Base-by-base conservation (phyloP, 805 yeast species). In the Spathaspora hagerdaliae region DNA sequence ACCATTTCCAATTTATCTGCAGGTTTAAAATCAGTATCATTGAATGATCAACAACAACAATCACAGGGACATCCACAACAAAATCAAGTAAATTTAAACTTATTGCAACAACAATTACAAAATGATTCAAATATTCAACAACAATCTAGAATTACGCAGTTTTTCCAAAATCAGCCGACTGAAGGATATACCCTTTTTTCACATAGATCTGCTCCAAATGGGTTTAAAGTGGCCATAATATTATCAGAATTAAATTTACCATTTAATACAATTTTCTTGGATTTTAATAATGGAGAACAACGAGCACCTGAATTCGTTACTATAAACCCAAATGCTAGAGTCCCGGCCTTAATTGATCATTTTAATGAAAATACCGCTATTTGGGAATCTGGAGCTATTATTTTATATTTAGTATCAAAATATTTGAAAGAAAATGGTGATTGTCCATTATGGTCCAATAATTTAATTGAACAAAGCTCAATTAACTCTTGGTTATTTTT, bases 351-450 rank as follows among this genome's bases (percentile, higher is more conserved):
- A 44, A 87, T 92, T 44, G 98, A 91, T 64, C 97, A 92, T 63
- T 78, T 78, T 47, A 80, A 80, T 59, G 89, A 84, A 48, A 85
- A 88, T 59, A 77, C 87, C 31, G 77, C 95, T 2, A 77, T 91
- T 27, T 91, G 98, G 98, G 98, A 91, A 67, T 85, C 95, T 0
- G 97, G 98, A 3, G 91, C 97, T 27, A 90, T 91, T 31, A 81
- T 90, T 41, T 71, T 87, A 43, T 94, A 92, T 61, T 68, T 91
- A 50, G 92, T 88, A 29, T 82, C 86, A 50, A 81, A 81, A 57
- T 78, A 76, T 53, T 64, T 78, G 31, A 78, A 77, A 54, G 87
- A 85, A 51, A 77, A 71, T 45, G 87, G 87, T 7, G 74, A 73
- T 34, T 85, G 92, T 55, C 74, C 87, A 8, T 76, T 89, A 44